Evolutionary conservation across 805 yeast genomes (phyloP), one percentile per base, ranked within the genome.

Genomic region (Candida maesae): DNA sequence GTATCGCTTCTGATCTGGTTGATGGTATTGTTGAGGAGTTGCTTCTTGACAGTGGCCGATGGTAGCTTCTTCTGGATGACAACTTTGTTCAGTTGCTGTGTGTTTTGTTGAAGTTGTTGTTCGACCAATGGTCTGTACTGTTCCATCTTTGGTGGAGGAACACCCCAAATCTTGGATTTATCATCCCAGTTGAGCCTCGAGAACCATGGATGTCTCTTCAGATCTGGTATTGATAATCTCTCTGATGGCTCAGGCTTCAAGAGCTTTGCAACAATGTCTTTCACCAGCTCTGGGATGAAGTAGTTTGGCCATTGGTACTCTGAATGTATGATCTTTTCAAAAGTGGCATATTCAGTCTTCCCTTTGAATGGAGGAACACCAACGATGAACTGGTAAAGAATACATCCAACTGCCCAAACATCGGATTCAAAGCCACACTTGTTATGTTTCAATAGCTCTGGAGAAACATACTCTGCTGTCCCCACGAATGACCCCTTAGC

Each of bases 341-440:
- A 85, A 0, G 91, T 85, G 39, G 79, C 64, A 53, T 84, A 85
- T 56, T 85, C 95, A 51, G 85, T 85, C 2, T 85, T 72, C 1
- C 91, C 95, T 55, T 84, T 84, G 60, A 85, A 85, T 5, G 95
- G 93, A 1, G 97, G 93, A 45, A 74, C 73, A 0, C 97, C 96
- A 50, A 93, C 93, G 14, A 90, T 78, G 90, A 93, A 87, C 61
- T 93, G 98, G 61, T 85, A 93, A 1, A 93, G 62, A 3, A 93
- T 91, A 59, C 98, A 89, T 0, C 99, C 99, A 59, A 95, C 81
- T 12, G 98, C 91, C 99, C 99, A 93, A 10, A 93, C 79, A 64
- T 93, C 99, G 25, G 96, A 84, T 84, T 82, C 83, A 56, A 78
- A 84, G 15, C 95, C 93, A 57, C 95, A 87, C 27, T 74, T 70